A percentile compares a stretch with the other conserved stretches of the same genome.
These are phyloP conservation scores for Magnaporthiopsis incrustans DNA, from an alignment of 2,329 filamentous ascomycete species.

Conservation along the genomic window DNA sequence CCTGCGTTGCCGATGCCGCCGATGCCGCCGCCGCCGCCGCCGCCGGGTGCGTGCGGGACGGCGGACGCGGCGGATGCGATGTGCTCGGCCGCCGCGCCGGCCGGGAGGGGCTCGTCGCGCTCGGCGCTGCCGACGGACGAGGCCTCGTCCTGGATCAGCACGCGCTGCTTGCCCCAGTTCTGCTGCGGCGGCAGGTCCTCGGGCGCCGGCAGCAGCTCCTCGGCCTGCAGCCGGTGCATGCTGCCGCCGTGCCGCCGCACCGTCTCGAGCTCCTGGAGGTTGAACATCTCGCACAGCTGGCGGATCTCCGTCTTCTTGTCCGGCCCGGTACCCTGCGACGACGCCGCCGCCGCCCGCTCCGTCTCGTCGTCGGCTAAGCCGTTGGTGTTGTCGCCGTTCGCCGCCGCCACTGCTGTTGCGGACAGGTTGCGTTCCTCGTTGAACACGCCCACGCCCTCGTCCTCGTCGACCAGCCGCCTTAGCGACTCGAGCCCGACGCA, in stretches of 20 bases:
- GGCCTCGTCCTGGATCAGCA: conserved; percentile 31
- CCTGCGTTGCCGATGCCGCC: too few relatives aligned
- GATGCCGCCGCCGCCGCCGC: too few relatives aligned
- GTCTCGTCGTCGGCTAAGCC: neutral
- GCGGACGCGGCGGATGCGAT: neutral
- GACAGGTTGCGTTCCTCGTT: neutral
- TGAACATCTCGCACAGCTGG: conserved; percentile 62
- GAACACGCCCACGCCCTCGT: conserved; percentile 8
- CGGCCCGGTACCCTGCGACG: conserved; percentile 20
- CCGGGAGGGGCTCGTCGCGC: conserved; percentile 1
- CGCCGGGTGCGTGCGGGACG: neutral
- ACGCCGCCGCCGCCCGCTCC: neutral
- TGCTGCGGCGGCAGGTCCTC: conserved; percentile 25
- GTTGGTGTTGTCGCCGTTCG: neutral
- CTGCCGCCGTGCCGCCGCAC: conserved; percentile 55
- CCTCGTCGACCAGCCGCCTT: conserved; percentile 34
- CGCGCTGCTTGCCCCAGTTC: conserved; percentile 31
- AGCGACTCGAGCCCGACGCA: conserved; percentile 58
- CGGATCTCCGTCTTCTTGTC: conserved; percentile 54
- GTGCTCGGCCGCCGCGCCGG: neutral
- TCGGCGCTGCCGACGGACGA: conserved; percentile 13
- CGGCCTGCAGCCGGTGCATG: conserved; percentile 45
- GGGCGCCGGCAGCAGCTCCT: conserved; percentile 21
- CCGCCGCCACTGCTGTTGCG: neutral
- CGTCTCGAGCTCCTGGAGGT: conserved; percentile 55